Evolutionary conservation across 306 rosid genomes (phyloP), one percentile per base, ranked within the genome.

Genomic region (Arachis stenosperma): DNA sequence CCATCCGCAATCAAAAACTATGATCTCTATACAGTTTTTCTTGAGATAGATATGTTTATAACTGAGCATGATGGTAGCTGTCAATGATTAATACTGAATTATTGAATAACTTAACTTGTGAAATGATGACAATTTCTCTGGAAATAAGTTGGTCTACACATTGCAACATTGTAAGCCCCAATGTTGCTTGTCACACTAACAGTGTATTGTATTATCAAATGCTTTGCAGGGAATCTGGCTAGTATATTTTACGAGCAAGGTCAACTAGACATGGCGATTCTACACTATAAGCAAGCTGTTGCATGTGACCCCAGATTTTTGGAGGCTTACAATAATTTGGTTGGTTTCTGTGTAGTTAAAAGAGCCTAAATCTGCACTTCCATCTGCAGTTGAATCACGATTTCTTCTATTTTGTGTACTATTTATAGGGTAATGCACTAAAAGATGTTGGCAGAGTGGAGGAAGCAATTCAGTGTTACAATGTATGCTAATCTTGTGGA

Each of bases 301-400:
- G 55, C 93, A 60, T 84, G 85, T 65, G 99, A 95, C 76, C 89
- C 98, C 77, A 84, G 95, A 83, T 91, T 95, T 86, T 85, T 95
- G 92, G 99, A 95, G 79, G 99, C 99, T 33, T 95, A 90, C 83
- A 95, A 95, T 76, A 95, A 95, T 80, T 83, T 95, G 99, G 99
- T 95, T 71, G 59, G 92, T 84, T 81, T 54, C 65, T 80, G 57
- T 47, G 43, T 7, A 8, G 44, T 67, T 76, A 54, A 2, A 29
- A 40, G 22, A 52, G 5, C 30, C 22, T 4, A 30, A 63, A 59
- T 36, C 3, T 68, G 65, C 30, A 36, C 61, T 43, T 47, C 40
- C 33, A 3, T 42, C 13, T 71, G 41, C 74, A 60, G 11, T 53
- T 47, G 6, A 7, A 12, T 72, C 55, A 72, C 40, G 27, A 52